phyloP scores from a whole-genome alignment of 2,329 filamentous ascomycete genomes.

The Penicillium sumatraense region DNA sequence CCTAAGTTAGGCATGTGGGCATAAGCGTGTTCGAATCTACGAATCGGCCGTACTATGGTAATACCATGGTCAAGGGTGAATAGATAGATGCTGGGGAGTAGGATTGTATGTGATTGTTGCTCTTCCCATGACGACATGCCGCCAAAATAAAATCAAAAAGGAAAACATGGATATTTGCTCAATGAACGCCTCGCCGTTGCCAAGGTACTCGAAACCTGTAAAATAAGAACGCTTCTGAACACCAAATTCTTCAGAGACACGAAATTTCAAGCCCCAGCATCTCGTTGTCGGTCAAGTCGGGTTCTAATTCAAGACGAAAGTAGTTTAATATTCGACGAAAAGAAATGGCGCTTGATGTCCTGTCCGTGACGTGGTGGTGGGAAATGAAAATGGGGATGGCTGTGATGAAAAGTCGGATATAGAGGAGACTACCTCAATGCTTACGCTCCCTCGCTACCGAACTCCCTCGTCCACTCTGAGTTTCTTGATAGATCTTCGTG shows the following conservation, averaged over 20 bases:
- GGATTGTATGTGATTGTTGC: conserved; percentile 10
- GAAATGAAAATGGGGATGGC: not conserved
- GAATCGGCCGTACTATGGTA: not conserved
- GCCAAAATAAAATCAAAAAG: conserved; percentile 11
- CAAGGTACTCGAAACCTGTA: conserved; percentile 19
- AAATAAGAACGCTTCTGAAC: conserved; percentile 35
- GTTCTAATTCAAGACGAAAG: conserved; percentile 7
- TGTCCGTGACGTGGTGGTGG: not conserved
- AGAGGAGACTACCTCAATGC: not conserved
- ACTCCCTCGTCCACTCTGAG: conserved; percentile 93
- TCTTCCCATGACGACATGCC: conserved; percentile 11
- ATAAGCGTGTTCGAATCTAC: not conserved
- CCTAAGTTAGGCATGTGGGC: too few relatives aligned
- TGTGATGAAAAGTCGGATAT: conserved; percentile 1
- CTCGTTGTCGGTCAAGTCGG: conserved; percentile 8
- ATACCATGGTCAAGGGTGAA: too few relatives aligned
- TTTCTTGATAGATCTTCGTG: conserved; percentile 82
- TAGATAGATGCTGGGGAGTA: not conserved
- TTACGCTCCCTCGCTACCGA: conserved; percentile 83
- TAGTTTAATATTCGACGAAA: conserved; percentile 4
- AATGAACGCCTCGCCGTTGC: conserved; percentile 35
- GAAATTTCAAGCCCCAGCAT: not conserved
- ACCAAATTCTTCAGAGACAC: conserved; percentile 26
- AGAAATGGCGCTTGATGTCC: conserved; percentile 7
- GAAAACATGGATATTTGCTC: conserved; percentile 27